These are phyloP conservation scores for Paulinella micropora DNA, from an alignment of 78 protist species.

Conservation along the genomic window DNA sequence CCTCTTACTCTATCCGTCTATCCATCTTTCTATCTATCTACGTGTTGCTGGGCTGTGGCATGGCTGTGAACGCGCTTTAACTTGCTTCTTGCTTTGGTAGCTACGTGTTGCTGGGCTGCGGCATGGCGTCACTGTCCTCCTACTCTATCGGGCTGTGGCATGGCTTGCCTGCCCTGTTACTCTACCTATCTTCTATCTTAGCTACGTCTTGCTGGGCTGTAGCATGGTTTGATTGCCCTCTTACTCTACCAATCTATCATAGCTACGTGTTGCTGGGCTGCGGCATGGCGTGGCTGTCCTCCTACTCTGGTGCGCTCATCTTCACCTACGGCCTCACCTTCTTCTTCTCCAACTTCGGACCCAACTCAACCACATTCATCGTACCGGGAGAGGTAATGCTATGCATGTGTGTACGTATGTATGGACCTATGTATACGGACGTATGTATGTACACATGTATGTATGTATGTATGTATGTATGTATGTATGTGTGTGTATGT, in stretches of 20 bases:
- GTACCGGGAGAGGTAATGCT: conserved; percentile 62
- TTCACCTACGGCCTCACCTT: conserved; percentile 55
- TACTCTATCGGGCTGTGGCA: background rate
- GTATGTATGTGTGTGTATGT: background rate
- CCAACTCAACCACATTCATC: conserved; percentile 70
- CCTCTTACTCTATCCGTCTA: too few relatives aligned
- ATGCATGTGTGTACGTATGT: background rate
- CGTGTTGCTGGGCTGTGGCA: background rate
- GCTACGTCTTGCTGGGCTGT: too few relatives aligned
- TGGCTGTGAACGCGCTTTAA: background rate
- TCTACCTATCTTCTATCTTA: too few relatives aligned
- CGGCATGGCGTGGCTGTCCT: background rate
- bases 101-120: background rate
- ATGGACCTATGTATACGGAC: too few relatives aligned
- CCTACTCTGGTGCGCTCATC: too few relatives aligned
- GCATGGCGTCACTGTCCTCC: too few relatives aligned
- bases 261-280: background rate
- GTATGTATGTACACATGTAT: too few relatives aligned
- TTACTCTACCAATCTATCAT: background rate
- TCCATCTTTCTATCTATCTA: too few relatives aligned
- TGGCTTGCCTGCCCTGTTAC: background rate
- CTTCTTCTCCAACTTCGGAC: conserved; percentile 68
- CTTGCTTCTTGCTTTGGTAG: background rate
- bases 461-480: too few relatives aligned
- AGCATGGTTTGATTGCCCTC: background rate